Base-by-base conservation (phyloP, 179 eudicot genomes). In the Vitellaria paradoxa region DNA sequence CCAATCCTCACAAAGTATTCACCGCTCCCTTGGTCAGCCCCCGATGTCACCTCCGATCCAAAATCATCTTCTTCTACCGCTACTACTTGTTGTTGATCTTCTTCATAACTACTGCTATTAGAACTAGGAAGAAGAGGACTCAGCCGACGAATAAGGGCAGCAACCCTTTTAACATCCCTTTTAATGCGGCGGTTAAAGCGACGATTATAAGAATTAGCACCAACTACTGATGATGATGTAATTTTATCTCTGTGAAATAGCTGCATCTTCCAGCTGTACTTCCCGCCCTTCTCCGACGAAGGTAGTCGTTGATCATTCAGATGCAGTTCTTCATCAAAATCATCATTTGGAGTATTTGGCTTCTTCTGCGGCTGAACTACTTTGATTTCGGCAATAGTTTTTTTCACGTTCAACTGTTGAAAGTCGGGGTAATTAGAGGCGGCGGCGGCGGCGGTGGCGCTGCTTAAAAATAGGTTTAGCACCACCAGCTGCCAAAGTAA, bases 21-120 rank as follows among this genome's bases (percentile, higher is more conserved):
- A 0, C 98, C 97, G 77, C 97, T 92, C 4, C 98, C 98, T 80
- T 92, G 89, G 7, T 92, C 93, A 91, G 91, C 92, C 9, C 98
- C 98, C 4, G 98, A 94, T 11, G 92, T 86, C 56, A 94, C 91
- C 0, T 86, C 92, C 26, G 91, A 76, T 81, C 94, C 97, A 62
- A 92, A 91, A 47, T 78, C 89, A 56, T 77, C 88, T 68, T 73
- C 84, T 69, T 86, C 14, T 37, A 14, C 68, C 30, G 8, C 68
- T 20, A 13, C 76, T 68, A 21, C 65, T 72, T 13, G 67, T 26
- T 30, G 37, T 30, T 30, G 37, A 30, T 30, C 37, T 30, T 30
- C 37, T 30, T 30, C 37, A 30, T 30, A 30, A 30, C 37, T 30
- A 30, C 2, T 30, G 2, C 2, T 30, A 0, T 30, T 30, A 30